Percentiles rank a stretch among this genome's conserved stretches.
phyloP scores from a whole-genome alignment of 441 rosid genomes.

The Codiaeum variegatum region DNA sequence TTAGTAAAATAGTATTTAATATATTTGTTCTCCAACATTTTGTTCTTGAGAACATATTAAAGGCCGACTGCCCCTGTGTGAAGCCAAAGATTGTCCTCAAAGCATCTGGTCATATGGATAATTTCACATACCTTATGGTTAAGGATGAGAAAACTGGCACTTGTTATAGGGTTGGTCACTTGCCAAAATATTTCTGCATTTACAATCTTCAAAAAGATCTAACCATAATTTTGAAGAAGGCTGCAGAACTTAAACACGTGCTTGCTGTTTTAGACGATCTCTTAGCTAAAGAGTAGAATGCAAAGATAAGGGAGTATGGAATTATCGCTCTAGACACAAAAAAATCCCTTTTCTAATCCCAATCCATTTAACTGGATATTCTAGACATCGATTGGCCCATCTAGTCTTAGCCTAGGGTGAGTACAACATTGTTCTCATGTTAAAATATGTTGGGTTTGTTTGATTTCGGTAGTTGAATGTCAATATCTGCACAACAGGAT shows the following conservation, averaged over 20 bases:
- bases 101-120: conserved; percentile 80
- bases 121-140: conserved; percentile 77
- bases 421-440: conserved; percentile 8
- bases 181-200: conserved; percentile 66
- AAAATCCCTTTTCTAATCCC: conserved; percentile 58
- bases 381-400: conserved; percentile 74
- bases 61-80: conserved; percentile 72
- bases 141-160: conserved; percentile 71
- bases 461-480: background rate
- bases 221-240: conserved; percentile 41
- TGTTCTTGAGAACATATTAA: conserved; percentile 70
- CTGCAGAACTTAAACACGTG: conserved; percentile 54
- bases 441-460: background rate
- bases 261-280: conserved; percentile 67
- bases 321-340: conserved; percentile 61
- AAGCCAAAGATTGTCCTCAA: conserved; percentile 71
- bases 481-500: background rate
- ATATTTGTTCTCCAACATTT: conserved; percentile 44
- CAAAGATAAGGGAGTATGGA: conserved; percentile 70
- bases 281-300: conserved; percentile 66
- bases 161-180: conserved; percentile 70
- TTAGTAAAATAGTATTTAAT: conserved; percentile 4
- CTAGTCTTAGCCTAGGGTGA: conserved; percentile 62
- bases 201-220: conserved; percentile 73
- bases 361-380: conserved; percentile 74